Base-by-base conservation (phyloP, 2,329 filamentous ascomycete genomes). In the Coniochaeta sp. region DNA sequence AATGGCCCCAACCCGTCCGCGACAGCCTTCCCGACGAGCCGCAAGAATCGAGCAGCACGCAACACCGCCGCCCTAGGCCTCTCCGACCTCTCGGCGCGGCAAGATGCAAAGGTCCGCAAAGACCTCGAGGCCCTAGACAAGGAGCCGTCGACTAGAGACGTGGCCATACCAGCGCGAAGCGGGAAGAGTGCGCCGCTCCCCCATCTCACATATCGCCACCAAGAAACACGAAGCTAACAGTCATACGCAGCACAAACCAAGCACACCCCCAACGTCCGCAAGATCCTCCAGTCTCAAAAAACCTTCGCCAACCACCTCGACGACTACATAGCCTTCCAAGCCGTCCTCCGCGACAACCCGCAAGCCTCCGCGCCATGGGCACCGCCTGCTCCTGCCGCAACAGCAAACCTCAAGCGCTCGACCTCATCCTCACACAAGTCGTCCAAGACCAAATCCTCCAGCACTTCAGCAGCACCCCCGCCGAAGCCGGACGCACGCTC, bases 221-320 rank as follows among this genome's bases (percentile, higher is more conserved):
- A 22, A 50, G 14, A 2, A 9, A 50, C 12, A n/a, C 22, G 22
- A 50, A 50, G 44, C 44, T 50, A 50, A 50, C 44, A 32, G 14
- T 5, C 14, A 32, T 2, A 36, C 2, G 60, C 63, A 79, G 76
- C 72, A 40, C 74, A 77, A 59, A 76, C 74, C 65, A 88, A 87
- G 68, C 83, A 85, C 71, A 90, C 88, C 7, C 80, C 85, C 38
- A 87, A 85, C 65, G 88, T 91, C 28, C 85, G 90, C 66, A 88
- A 88, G 74, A 91, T 95, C 63, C 78, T 95, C 60, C 85, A 88
- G 65, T 91, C 88, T 28, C 89, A 91, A 70, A 91, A 93, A 76
- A 91, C 89, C 3, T 93, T 93, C 72, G 85, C 86, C 63, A 92
- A 95, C 74, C 88, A 93, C 71, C 81, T 93, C 55, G 89, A 90